Conservation (phyloP, 352 stramenopile genomes). For the Phytopythium delawarense region DNA sequence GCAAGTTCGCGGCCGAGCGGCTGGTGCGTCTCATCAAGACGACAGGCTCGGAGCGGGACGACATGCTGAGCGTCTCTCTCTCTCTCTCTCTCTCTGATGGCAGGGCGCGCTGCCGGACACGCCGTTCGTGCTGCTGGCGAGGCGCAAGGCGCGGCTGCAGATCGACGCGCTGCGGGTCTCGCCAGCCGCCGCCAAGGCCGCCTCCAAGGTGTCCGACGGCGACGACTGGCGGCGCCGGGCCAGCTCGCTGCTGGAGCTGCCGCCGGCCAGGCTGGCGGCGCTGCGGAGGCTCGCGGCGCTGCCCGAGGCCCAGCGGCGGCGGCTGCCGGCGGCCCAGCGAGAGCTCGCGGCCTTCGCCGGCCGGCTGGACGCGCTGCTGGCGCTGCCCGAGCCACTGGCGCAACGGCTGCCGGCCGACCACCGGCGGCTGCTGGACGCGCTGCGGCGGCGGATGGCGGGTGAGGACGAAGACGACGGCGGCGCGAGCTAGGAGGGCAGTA, state of each 20-base stretch:
- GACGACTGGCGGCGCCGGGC: neutral
- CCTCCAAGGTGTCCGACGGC: neutral
- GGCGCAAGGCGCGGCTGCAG: conserved; percentile 39
- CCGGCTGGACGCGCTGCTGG: conserved; percentile 38
- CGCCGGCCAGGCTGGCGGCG: no score
- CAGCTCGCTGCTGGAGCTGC: conserved; percentile 9
- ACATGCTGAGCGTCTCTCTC: no score
- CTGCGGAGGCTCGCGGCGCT: conserved; percentile 5
- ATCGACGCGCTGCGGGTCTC: conserved; percentile 29
- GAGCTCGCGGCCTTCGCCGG: conserved; percentile 56
- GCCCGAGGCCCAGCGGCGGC: conserved; percentile 27
- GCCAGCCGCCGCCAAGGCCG: neutral
- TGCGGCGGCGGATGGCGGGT: conserved; percentile 8
- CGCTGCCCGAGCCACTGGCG: conserved; percentile 27
- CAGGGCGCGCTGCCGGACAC: conserved; percentile 41
- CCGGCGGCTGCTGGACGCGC: conserved; percentile 35
- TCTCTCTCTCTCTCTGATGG: no score
- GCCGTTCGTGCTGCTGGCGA: conserved; percentile 45
- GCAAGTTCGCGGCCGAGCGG: conserved; percentile 34
- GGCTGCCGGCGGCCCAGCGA: conserved; percentile 29
- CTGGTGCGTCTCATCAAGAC: conserved; percentile 20
- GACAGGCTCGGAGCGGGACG: no score
- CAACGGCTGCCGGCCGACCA: conserved; percentile 30
- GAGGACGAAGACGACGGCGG: no score
- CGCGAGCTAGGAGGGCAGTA: no score